Base-by-base conservation (phyloP, 2,329 filamentous ascomycete genomes). In the Venturia carpophila region DNA sequence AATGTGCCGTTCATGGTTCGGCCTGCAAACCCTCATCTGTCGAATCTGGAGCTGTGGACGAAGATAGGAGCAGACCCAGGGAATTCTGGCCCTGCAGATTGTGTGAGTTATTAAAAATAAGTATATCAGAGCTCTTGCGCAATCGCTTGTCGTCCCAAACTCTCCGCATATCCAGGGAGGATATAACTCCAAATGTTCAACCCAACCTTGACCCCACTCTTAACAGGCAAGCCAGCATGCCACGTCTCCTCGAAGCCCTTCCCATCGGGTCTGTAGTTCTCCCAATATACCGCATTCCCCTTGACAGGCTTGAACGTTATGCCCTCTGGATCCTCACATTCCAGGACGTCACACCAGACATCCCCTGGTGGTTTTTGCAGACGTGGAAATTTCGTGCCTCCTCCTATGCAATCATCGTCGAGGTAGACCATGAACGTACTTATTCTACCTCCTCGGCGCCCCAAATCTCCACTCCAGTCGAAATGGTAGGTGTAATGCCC, bases 361-460 rank as follows among this genome's bases (percentile, higher is more conserved):
- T 72, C 68, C 27, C 75, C 78, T 5, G 13, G 13, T 42, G 81
- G 80, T 73, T 71, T 77, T 45, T 70, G 69, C 21, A 87, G 67
- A 2, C 80, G 73, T 4, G 84, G 84, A 65, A 87, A 87, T 69
- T 85, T 80, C 27, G 84, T 87, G 3, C 84, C 84, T 1, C 84
- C 84, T 1, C 84, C 84, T 19, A 76, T 76, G 67, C 82, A 83
- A 5, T 71, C 71, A 10, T 71, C 72, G 10, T 76, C 73, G 0
- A 87, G 71, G 69, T 86, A 87, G 0, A 87, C 84, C 83, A 87
- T 86, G 69, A 87, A 87, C 2, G 79, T 84, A 65, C 79, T 84
- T 6, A 83, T 73, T 0, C 84, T 75, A 47, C 78, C 78, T 4
- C 64, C 70, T 66, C 72, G 76, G 62, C 72, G 72, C 27, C 71